phyloP scores from a whole-genome alignment of 1,139 yeast species.

The Kluyveromyces sp. region DNA sequence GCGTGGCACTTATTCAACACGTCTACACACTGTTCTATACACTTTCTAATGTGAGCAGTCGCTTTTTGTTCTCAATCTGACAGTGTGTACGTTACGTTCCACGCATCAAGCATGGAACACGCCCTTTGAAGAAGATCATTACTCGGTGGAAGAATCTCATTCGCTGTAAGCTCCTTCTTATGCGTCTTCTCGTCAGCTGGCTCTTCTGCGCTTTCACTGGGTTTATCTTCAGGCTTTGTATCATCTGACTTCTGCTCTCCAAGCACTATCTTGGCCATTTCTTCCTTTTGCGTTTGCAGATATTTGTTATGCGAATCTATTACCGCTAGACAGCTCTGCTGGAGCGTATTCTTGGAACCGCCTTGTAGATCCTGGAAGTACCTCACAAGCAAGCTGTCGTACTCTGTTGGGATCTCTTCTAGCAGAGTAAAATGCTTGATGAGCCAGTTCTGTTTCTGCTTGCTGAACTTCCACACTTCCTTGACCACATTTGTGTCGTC shows the following conservation, averaged over 20 bases:
- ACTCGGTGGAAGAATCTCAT: constrained; percentile 4
- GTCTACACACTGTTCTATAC: background rate
- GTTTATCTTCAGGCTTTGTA: constrained; percentile 11
- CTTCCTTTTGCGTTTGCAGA: constrained; percentile 26
- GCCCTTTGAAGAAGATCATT: constrained; percentile 8
- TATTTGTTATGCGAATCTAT: constrained; percentile 30
- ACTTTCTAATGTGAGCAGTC: no score
- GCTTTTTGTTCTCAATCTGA: background rate
- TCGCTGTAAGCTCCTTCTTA: constrained; percentile 9
- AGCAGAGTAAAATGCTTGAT: constrained; percentile 56
- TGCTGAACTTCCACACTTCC: constrained; percentile 76
- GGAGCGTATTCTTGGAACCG: constrained; percentile 51
- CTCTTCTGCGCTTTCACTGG: constrained; percentile 13
- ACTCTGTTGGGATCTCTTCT: constrained; percentile 50
- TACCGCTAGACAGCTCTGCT: constrained; percentile 37
- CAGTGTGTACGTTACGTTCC: constrained; percentile 1
- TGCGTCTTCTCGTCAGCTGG: constrained; percentile 14
- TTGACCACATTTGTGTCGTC: constrained; percentile 17
- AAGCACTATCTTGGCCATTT: constrained; percentile 21
- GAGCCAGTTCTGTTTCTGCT: constrained; percentile 92
- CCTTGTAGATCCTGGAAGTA: constrained; percentile 73
- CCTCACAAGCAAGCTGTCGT: constrained; percentile 36
- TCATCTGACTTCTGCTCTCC: constrained; percentile 16
- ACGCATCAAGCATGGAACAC: constrained; percentile 6
- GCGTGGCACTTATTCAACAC: no score